These are phyloP conservation scores for Fraxinus floribunda DNA, from an alignment of 305 asterid species.

Conservation along the genomic window DNA sequence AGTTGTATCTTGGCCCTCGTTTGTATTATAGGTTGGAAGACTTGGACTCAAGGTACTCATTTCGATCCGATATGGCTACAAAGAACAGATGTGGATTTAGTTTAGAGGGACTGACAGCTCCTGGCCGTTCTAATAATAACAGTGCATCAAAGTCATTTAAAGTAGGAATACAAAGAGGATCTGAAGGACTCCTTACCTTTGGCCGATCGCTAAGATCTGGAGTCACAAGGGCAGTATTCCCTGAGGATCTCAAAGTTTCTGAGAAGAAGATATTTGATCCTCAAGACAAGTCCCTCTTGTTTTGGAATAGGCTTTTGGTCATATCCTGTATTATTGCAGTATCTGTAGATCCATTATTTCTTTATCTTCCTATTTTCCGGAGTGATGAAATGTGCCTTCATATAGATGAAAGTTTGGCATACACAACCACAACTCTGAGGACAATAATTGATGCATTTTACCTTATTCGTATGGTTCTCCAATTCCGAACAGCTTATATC, in stretches of 20 bases:
- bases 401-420: conserved; percentile 63
- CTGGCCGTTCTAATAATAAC: conserved; percentile 34
- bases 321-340: conserved; percentile 75
- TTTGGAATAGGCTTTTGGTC: conserved; percentile 85
- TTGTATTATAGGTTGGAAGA: conserved; percentile 57
- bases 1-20: background rate
- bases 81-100: conserved; percentile 57
- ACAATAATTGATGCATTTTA: conserved; percentile 67
- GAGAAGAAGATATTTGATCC: conserved; percentile 77
- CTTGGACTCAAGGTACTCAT: conserved; percentile 47
- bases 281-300: conserved; percentile 81
- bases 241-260: conserved; percentile 85
- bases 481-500: conserved; percentile 88
- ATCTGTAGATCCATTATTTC: conserved; percentile 85
- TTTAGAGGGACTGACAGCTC: conserved; percentile 51
- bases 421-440: conserved; percentile 65
- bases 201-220: conserved; percentile 80
- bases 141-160: conserved; percentile 54
- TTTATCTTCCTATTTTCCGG: conserved; percentile 81
- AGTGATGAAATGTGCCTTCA: conserved; percentile 74
- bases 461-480: conserved; percentile 66
- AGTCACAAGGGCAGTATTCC: conserved; percentile 77
- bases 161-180: conserved; percentile 64
- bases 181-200: conserved; percentile 75
- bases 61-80: conserved; percentile 70